These are phyloP conservation scores for Juncus effusus DNA, from an alignment of 176 grass and related monocot species.

Conservation along the genomic window DNA sequence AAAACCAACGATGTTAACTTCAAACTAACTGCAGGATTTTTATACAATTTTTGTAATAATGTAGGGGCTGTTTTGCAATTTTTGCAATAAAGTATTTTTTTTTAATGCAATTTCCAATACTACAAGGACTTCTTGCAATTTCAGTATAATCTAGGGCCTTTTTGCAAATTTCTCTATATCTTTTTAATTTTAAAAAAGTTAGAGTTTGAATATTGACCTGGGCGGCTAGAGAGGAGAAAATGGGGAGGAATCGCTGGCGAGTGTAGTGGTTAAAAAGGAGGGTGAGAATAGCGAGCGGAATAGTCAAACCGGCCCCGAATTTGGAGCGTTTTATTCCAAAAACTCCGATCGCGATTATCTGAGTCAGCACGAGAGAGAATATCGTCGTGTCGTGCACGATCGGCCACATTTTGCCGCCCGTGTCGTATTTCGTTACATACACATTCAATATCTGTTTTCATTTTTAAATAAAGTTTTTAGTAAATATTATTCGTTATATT, in stretches of 20 bases:
- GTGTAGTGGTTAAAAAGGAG: slow-evolving; percentile 87
- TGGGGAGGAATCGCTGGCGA: slow-evolving; percentile 53
- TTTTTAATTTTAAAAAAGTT: too few relatives aligned
- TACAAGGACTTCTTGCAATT: too few relatives aligned
- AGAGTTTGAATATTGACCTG: slow-evolving; percentile 41
- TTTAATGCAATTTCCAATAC: too few relatives aligned
- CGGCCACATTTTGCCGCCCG: slow-evolving; percentile 78
- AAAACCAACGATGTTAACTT: too few relatives aligned
- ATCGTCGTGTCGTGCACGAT: slow-evolving; percentile 83
- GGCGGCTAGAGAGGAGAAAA: slow-evolving; percentile 63
- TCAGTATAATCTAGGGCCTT: too few relatives aligned
- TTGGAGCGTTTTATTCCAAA: slow-evolving; percentile 64
- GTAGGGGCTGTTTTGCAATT: too few relatives aligned
- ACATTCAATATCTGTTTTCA: slow-evolving; percentile 73
- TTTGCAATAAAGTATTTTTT: too few relatives aligned
- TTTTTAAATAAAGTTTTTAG: not conserved
- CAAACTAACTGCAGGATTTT: too few relatives aligned
- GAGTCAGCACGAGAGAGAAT: slow-evolving; percentile 69
- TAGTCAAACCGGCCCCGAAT: slow-evolving; percentile 44
- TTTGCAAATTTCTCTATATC: too few relatives aligned
- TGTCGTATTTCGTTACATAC: slow-evolving; percentile 77
- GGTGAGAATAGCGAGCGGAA: slow-evolving; percentile 59
- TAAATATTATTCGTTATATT: not conserved
- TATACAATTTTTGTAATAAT: too few relatives aligned
- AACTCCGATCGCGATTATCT: slow-evolving; percentile 67